Evolutionary conservation across 139 green algal genomes (phyloP).

Genomic region (Pleodorina starrii): DNA sequence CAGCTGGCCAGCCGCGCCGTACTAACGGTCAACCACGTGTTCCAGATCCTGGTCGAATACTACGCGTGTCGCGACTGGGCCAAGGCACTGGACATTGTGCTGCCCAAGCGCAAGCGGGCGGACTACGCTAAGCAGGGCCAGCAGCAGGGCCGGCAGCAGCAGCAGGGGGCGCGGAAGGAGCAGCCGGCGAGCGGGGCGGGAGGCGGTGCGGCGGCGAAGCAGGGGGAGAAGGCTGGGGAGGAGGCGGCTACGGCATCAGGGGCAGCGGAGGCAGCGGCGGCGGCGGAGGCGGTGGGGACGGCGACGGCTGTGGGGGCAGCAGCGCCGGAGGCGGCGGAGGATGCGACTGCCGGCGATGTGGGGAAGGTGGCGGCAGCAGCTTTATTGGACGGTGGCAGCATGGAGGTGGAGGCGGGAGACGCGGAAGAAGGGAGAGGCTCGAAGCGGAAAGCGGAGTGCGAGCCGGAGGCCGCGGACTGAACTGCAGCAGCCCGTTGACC

Average conservation of each 20-base stretch:
- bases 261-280: background rate
- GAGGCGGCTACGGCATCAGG: background rate
- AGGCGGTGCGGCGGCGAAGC: no score
- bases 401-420: background rate
- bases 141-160: background rate
- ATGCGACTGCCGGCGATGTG: background rate
- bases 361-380: background rate
- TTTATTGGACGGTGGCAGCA: no score
- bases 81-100: constrained; percentile 52
- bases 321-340: background rate
- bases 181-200: background rate
- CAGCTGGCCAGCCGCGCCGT: constrained; percentile 70
- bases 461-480: background rate
- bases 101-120: constrained; percentile 61
- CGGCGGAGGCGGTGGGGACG: background rate
- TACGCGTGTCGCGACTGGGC: constrained; percentile 57
- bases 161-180: background rate
- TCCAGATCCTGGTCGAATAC: constrained; percentile 69
- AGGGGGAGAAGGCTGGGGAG: background rate
- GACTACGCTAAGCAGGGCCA: constrained; percentile 27
- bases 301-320: background rate
- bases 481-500: no score
- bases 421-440: background rate
- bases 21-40: constrained; percentile 92
- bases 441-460: constrained; percentile 41